Evolutionary conservation across 2,329 filamentous ascomycete species (phyloP).

Genomic region (Chrysoporthe cubensis): DNA sequence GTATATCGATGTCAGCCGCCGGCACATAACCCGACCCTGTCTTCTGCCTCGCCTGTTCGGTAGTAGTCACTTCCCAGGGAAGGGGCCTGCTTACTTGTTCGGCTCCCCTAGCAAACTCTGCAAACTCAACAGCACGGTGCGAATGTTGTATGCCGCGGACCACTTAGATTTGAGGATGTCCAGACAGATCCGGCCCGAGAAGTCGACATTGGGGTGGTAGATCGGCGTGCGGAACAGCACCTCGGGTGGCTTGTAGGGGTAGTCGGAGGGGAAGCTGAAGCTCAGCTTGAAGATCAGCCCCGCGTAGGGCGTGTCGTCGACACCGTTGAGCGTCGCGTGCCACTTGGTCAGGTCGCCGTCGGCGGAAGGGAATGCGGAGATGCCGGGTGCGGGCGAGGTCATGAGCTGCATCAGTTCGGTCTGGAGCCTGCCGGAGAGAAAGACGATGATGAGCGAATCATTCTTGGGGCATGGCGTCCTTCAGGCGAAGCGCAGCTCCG

Average conservation of each 20-base stretch:
- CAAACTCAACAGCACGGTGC: slow-evolving; percentile 88
- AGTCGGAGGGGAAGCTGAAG: slow-evolving; percentile 88
- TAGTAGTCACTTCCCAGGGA: neutral
- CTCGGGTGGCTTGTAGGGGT: slow-evolving; percentile 87
- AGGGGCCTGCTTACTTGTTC: slow-evolving; percentile 77
- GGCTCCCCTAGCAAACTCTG: slow-evolving; percentile 96
- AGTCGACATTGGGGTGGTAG: slow-evolving; percentile 98
- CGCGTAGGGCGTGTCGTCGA: slow-evolving; percentile 88
- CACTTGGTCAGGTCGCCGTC: slow-evolving; percentile 90
- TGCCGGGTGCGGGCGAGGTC: slow-evolving; percentile 89
- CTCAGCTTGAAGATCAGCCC: slow-evolving; percentile 88
- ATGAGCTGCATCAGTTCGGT: slow-evolving; percentile 98
- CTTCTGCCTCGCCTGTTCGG: neutral
- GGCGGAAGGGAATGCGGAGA: slow-evolving; percentile 91
- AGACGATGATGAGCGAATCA: neutral
- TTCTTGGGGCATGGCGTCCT: neutral
- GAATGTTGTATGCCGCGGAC: slow-evolving; percentile 96
- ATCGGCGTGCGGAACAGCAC: slow-evolving; percentile 98
- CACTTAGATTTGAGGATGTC: slow-evolving; percentile 99
- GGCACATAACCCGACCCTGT: neutral
- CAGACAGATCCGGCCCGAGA: slow-evolving; percentile 93
- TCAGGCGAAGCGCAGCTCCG: neutral
- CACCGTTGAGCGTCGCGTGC: slow-evolving; percentile 92
- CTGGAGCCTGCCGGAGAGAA: slow-evolving; percentile 68
- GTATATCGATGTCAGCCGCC: slow-evolving; percentile 17